Base-by-base conservation (phyloP, 495 filamentous ascomycete species). In the Pyrenopolyporus hunteri region DNA sequence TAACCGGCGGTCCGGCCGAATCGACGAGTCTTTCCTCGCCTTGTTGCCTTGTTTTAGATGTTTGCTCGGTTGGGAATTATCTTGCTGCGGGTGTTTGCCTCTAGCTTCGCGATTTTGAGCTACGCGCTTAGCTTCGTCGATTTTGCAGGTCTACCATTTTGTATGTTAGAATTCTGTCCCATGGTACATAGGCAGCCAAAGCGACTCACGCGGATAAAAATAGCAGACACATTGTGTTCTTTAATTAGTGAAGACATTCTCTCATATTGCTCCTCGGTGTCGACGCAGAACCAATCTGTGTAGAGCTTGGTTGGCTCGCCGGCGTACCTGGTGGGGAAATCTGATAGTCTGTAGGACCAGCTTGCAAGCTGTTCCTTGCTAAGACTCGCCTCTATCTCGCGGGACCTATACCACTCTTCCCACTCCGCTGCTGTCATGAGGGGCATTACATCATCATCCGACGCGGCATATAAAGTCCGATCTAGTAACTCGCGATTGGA, bases 321-420 rank as follows among this genome's bases (percentile, higher is more conserved):
- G 25, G 5, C 39, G 26, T 7, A 39, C 35, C 14, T 42, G 28
- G 40, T 20, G 13, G 25, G 29, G 14, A 20, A n/a, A 26, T 56
- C 66, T 49, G 37, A 42, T 20, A 49, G 28, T 43, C 31, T 57
- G 23, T 55, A 61, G 10, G 48, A 61, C 57, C 57, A 55, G 32
- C 57, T 55, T 9, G 16, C 32, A 11, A 37, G 40, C 16, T 48
- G 29, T 16, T 61, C 57, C 3, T 17, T 29, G 49, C 31, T 53
- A 6, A 53, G 48, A 1, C 8, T 11, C 3, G 1, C 5, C 29
- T 36, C 42, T 6, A 56, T n/a, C 16, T 22, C n/a, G 2, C 11
- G 10, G 4, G 6, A 19, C 19, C n/a, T 13, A 36, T 46, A 0
- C 52, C 52, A 46, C 19, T n/a, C 20, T 11, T 36, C 40, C 2